phyloP scores from a whole-genome alignment of 306 rosid species.

The Ormosia semicastrata region DNA sequence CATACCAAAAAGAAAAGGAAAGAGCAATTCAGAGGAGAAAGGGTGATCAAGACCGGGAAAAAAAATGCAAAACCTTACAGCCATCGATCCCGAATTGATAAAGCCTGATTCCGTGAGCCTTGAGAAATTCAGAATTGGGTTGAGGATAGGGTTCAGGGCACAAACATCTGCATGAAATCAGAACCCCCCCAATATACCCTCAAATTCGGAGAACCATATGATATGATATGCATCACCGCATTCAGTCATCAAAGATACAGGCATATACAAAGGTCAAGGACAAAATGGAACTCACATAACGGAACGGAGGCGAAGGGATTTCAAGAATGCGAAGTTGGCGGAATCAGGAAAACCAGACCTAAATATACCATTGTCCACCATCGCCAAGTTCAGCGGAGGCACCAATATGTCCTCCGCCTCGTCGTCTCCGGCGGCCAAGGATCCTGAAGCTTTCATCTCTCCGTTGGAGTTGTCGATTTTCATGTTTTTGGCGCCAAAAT shows the following conservation, averaged over 20 bases:
- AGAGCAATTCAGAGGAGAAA: background rate
- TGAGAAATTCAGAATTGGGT: constrained; percentile 43
- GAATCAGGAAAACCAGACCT: constrained; percentile 66
- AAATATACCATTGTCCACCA: constrained; percentile 68
- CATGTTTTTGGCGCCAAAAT: constrained; percentile 60
- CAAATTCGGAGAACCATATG: background rate
- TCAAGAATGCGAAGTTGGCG: constrained; percentile 61
- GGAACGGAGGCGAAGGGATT: constrained; percentile 66
- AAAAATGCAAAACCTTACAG: constrained; percentile 40
- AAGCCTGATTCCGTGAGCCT: constrained; percentile 53
- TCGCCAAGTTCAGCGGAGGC: constrained; percentile 74
- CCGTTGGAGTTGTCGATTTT: constrained; percentile 39
- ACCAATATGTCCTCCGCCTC: constrained; percentile 51
- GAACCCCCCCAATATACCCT: background rate
- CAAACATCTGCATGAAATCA: constrained; percentile 48
- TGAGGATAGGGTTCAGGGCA: constrained; percentile 71
- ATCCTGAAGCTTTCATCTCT: background rate
- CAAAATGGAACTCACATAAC: constrained; percentile 43
- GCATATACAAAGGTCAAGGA: background rate
- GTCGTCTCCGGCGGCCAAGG: background rate
- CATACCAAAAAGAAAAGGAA: too few species aligned
- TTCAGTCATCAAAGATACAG: background rate
- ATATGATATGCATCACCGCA: background rate
- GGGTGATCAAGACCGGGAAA: background rate
- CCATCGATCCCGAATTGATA: constrained; percentile 66